Evolutionary conservation across 1,284 basidiomycete genomes (phyloP), one percentile per base, ranked within the genome.

Genomic region (Jaminaea rosea): DNA sequence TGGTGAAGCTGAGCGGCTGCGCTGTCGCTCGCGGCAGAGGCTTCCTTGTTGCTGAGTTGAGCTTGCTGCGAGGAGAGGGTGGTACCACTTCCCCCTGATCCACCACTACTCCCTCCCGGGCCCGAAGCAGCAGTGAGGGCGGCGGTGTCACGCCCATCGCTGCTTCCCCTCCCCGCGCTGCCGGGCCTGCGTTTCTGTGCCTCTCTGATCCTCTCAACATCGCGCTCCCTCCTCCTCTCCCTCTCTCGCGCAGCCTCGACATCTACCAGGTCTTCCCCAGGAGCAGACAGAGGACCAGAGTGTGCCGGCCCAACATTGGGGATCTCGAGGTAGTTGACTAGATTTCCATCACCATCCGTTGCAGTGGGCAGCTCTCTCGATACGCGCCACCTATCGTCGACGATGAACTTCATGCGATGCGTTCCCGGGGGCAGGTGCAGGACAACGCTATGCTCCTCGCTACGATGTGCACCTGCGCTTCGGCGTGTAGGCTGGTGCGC

Each of bases 371-470:
- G 80, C 60, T 90, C 84, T 60, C 79, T 78, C 10, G 80, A 80
- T 50, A 81, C 81, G 54, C 85, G 83, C 84, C 86, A 91, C 47
- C 85, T 82, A 53, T 88, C 86, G 75, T 98, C 94, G 55, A 98
- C 89, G 62, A 97, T 83, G 78, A 97, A 98, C 61, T 92, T 90
- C 72, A 97, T 81, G 56, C 93, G 87, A 72, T 98, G 92, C 1
- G 91, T 92, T 21, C 93, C 94, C 0, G 92, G 90, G 11, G 84
- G 82, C 21, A 73, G 57, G 44, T 72, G 65, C 11, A 73, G 54
- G 24, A 70, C 59, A 46, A 64, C 63, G 6, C 61, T 57, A 50
- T 69, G 68, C 34, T 65, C 66, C 7, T 60, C 56, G 21, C 62
- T 67, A n/a, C n/a, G n/a, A n/a, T n/a, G n/a, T 2, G 37, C 59